Evolutionary conservation across 148 eudicot species (phyloP).

Genomic region (Rhododendron ovatum): DNA sequence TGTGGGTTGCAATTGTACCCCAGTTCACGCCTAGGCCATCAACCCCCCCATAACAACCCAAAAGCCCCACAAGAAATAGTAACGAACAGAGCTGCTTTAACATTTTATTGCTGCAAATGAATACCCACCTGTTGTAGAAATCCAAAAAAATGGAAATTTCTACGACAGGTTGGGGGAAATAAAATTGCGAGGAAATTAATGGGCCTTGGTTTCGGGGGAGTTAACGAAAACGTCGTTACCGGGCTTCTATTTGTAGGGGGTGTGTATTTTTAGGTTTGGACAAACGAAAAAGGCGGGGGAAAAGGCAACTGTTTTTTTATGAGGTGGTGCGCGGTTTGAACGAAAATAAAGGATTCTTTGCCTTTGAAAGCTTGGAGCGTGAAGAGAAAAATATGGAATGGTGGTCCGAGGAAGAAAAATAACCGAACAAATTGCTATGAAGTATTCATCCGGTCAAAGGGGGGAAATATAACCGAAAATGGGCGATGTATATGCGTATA

Average conservation of each 20-base stretch:
- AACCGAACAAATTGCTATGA: neutral
- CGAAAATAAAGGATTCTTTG: neutral
- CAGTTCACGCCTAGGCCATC: slow-evolving; percentile 79
- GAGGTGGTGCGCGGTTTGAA: neutral
- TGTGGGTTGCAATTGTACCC: slow-evolving; percentile 78
- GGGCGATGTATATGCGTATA: neutral
- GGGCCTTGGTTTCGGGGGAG: neutral
- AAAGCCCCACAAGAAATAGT: neutral
- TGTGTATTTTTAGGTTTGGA: neutral
- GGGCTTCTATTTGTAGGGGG: neutral
- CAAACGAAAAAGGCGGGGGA: neutral
- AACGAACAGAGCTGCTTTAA: neutral
- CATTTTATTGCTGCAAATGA: neutral
- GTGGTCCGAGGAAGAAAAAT: neutral
- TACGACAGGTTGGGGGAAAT: neutral
- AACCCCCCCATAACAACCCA: slow-evolving; percentile 10
- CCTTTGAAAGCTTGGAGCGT: slow-evolving; percentile 13
- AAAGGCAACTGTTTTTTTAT: neutral
- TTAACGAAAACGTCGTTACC: neutral
- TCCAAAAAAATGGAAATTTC: neutral
- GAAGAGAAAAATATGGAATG: neutral
- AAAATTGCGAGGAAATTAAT: neutral
- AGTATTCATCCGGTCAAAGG: neutral
- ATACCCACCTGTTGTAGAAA: neutral
- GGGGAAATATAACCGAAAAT: neutral